Evolutionary conservation across 2,329 filamentous ascomycete genomes (phyloP).

Genomic region (Pestalotiopsis fici): DNA sequence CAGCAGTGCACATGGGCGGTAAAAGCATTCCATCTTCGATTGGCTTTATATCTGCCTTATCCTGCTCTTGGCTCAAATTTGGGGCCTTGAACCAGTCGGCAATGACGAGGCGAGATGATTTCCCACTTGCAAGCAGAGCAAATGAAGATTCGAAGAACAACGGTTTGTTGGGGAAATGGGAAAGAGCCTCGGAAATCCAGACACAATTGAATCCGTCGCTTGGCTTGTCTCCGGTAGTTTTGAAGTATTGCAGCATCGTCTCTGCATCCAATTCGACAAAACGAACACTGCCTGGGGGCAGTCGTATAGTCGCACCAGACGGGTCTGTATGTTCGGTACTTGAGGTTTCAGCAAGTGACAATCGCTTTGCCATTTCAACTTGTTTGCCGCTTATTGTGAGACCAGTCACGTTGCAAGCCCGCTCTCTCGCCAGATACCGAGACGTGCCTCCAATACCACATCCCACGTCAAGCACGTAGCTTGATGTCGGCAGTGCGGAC

Average conservation of each 20-base stretch:
- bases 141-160: conserved; percentile 58
- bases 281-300: conserved; percentile 36
- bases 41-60: conserved; percentile 54
- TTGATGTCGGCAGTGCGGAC: conserved; percentile 36
- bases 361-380: conserved; percentile 57
- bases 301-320: conserved; percentile 3
- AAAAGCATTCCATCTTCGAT: conserved; percentile 66
- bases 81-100: conserved; percentile 64
- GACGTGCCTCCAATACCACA: conserved; percentile 63
- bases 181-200: conserved; percentile 64
- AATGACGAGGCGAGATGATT: conserved; percentile 50
- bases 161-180: conserved; percentile 60
- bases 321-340: not conserved
- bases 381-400: conserved; percentile 62
- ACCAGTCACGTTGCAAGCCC: conserved; percentile 56
- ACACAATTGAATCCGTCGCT: conserved; percentile 50
- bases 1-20: conserved; percentile 54
- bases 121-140: conserved; percentile 47
- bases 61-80: conserved; percentile 37
- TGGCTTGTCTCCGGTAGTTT: conserved; percentile 25
- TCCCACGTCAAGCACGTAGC: conserved; percentile 58
- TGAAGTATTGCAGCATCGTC: conserved; percentile 57
- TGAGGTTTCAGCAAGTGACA: conserved; percentile 39
- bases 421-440: conserved; percentile 52
- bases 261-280: conserved; percentile 64